These are phyloP conservation scores for Coemansia sp. DNA, from an alignment of 192 early-diverging fungal species.

Conservation along the genomic window DNA sequence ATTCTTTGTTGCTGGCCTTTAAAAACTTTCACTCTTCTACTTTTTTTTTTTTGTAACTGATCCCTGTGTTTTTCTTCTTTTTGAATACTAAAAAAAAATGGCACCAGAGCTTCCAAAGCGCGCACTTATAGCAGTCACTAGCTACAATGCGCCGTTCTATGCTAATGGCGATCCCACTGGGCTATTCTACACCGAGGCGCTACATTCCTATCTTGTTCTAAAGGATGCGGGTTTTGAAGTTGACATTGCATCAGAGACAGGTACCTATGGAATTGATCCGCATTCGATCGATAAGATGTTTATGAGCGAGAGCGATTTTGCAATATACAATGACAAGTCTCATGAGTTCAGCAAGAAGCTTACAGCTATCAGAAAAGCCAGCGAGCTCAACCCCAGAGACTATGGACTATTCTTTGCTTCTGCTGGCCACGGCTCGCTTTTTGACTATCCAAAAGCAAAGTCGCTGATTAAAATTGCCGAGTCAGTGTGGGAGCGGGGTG, in stretches of 20 bases:
- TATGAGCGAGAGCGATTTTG: constrained; percentile 38
- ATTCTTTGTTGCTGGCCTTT: background rate
- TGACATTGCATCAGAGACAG: constrained; percentile 58
- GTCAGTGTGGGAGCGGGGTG: constrained; percentile 56
- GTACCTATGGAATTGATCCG: constrained; percentile 53
- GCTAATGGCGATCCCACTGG: constrained; percentile 57
- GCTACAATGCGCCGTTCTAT: constrained; percentile 57
- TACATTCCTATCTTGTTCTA: constrained; percentile 55
- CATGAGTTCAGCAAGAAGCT: constrained; percentile 52
- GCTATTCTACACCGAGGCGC: constrained; percentile 58
- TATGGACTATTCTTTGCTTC: constrained; percentile 60
- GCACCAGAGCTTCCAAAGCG: constrained; percentile 42
- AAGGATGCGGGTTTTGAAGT: constrained; percentile 54
- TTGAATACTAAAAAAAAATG: constrained; percentile 16
- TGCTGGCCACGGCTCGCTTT: constrained; percentile 57
- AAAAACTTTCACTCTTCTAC: background rate
- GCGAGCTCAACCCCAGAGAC: constrained; percentile 47
- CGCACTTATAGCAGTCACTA: constrained; percentile 55
- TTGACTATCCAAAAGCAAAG: constrained; percentile 56
- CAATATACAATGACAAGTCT: constrained; percentile 32
- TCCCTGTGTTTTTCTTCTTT: background rate
- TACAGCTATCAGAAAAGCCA: constrained; percentile 45
- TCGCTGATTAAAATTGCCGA: constrained; percentile 54
- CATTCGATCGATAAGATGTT: constrained; percentile 54
- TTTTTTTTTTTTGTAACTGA: background rate